phyloP scores from a whole-genome alignment of 177 flowering plant genomes.

The Vitis hybrid region DNA sequence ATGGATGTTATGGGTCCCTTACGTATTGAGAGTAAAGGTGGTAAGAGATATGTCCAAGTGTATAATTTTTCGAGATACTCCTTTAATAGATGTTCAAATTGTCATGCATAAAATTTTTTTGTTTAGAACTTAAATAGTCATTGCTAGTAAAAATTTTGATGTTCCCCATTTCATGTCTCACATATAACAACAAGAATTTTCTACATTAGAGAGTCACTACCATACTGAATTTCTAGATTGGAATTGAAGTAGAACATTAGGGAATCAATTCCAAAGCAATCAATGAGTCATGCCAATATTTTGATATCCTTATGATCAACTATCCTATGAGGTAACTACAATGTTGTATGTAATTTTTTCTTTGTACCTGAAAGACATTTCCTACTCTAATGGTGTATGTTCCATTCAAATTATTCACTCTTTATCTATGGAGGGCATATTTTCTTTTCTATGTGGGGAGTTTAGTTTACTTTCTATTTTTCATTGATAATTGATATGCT shows the following conservation, averaged over 20 bases:
- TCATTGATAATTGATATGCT: neutral
- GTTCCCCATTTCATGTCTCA: neutral
- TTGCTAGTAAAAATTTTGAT: too few species aligned
- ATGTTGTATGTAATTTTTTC: neutral
- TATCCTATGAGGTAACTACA: conserved; percentile 69
- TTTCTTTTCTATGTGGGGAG: neutral
- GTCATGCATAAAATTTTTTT: too few species aligned
- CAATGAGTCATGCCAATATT: conserved; percentile 63
- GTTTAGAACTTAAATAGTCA: too few species aligned
- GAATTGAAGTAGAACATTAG: conserved; percentile 81
- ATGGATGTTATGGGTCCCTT: too few species aligned
- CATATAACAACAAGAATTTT: conserved; percentile 7
- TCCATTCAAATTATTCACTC: neutral
- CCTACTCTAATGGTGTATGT: neutral
- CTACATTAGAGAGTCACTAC: conserved; percentile 80
- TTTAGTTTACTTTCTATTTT: neutral
- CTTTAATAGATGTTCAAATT: too few species aligned
- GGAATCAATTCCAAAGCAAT: conserved; percentile 65
- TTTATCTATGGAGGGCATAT: neutral
- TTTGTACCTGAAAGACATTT: neutral
- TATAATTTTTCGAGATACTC: too few species aligned
- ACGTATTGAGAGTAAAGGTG: too few species aligned
- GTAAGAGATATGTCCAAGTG: too few species aligned
- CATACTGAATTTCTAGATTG: conserved; percentile 80
- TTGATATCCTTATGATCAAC: conserved; percentile 74